phyloP scores from a whole-genome alignment of 2,329 filamentous ascomycete species.

The Curvularia verruculosa region DNA sequence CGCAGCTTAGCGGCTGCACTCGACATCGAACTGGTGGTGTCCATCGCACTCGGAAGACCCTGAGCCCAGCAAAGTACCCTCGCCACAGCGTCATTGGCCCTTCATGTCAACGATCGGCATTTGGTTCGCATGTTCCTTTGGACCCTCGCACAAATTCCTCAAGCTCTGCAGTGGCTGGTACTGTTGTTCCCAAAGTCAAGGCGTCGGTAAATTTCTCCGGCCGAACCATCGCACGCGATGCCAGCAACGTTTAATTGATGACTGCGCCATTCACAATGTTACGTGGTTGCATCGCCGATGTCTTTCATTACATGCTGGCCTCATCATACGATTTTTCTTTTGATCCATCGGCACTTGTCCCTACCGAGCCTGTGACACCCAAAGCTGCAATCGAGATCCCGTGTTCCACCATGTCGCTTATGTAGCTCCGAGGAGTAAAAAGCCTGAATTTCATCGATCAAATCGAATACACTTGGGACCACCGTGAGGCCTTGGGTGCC shows the following conservation, averaged over 20 bases:
- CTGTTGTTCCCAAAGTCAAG: not conserved
- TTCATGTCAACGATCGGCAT: slow-evolving; percentile 17
- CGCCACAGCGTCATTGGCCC: slow-evolving; percentile 9
- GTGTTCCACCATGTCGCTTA: slow-evolving; percentile 3
- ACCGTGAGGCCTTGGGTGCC: not conserved
- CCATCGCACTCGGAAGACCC: slow-evolving; percentile 27
- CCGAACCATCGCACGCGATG: slow-evolving; percentile 6
- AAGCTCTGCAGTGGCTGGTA: too few species aligned
- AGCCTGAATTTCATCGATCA: not conserved
- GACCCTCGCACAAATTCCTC: not conserved
- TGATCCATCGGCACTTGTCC: not conserved
- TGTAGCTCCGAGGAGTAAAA: not conserved
- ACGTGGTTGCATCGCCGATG: slow-evolving; percentile 4
- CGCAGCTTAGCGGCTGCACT: slow-evolving; percentile 2
- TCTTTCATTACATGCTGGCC: not conserved
- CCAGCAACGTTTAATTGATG: slow-evolving; percentile 2
- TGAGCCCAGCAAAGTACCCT: slow-evolving; percentile 4
- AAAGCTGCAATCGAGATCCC: slow-evolving; percentile 6
- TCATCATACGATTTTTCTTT: slow-evolving; percentile 1
- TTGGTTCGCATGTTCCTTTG: slow-evolving; percentile 1
- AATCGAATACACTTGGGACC: not conserved
- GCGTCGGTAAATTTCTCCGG: slow-evolving; percentile 2
- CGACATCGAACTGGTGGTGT: slow-evolving; percentile 24
- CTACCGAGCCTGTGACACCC: not conserved
- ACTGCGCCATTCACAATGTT: not conserved